Base-by-base conservation (phyloP, 805 yeast species). In the Kodamaea nitidulidarum region DNA sequence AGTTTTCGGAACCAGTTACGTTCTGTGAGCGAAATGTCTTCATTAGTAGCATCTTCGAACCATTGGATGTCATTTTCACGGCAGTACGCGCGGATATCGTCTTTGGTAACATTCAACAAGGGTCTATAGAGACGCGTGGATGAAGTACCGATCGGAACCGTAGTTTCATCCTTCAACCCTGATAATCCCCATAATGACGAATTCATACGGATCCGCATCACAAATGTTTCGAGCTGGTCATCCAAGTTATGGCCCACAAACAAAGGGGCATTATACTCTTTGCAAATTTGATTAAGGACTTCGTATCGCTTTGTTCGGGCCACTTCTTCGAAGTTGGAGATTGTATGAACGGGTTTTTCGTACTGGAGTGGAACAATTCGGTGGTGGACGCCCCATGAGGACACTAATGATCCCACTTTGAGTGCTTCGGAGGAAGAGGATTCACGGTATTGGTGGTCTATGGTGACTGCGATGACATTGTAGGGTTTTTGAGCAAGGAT, bases 41-140 rank as follows among this genome's bases (percentile, higher is more conserved):
- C 50, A 46, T 86, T 86, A 0, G 91, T 78, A 2, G 60, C 52
- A 49, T 86, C 95, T 49, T 84, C 90, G 52, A 80, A 78, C 91
- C 93, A 85, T 0, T 43, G 35, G 0, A 84, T 45, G 1, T 47
- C 39, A 15, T 67, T 53, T 0, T 38, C 34, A 7, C 38, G 29
- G 39, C 88, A 82, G 9, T 75, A 73, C 0, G 64, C 52, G 4
- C 66, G 57, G 2, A 83, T 61, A 1, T 68, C 65, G 0, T 42
- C 9, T 50, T 86, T 85, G 0, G 50, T 35, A 14, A 67, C 51
- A 0, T 47, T 54, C 17, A 84, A 58, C 36, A 84, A 52, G 1
- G 95, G 95, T 14, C 90, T 54, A 12, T 27, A 27, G 4, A 27
- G 31, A 65, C 18, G 36, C 27, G 47, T 6, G 29, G 37, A 2